Evolutionary conservation across 768 basidiomycete species (phyloP).

Genomic region (Rhodotorula babjevae): DNA sequence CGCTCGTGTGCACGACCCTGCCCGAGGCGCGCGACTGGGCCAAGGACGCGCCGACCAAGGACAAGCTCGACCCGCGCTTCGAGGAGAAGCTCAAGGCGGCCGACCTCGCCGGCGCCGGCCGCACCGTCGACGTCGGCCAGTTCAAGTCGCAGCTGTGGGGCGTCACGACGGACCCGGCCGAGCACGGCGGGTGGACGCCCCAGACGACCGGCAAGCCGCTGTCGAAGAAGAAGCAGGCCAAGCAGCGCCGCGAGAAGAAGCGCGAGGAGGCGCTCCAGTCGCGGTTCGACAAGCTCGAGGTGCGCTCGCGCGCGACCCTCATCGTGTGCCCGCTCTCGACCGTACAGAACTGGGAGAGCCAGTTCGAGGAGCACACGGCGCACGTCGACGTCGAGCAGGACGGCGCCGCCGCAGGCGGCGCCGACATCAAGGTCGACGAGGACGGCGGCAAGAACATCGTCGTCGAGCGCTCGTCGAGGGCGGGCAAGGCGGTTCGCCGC

Average conservation of each 20-base stretch:
- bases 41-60: constrained; percentile 51
- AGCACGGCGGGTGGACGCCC: background rate
- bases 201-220: constrained; percentile 52
- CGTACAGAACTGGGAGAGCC: constrained; percentile 97
- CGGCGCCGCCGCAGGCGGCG: too few species aligned
- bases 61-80: constrained; percentile 46
- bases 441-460: constrained; percentile 17
- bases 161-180: background rate
- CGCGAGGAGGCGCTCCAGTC: constrained; percentile 55
- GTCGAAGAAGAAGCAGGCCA: constrained; percentile 60
- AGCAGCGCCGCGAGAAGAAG: constrained; percentile 62
- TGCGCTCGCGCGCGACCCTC: constrained; percentile 81
- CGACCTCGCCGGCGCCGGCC: constrained; percentile 1
- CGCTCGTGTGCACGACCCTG: constrained; percentile 83
- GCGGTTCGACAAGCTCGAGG: constrained; percentile 70
- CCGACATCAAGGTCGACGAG: constrained; percentile 13
- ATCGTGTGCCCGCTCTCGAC: constrained; percentile 95
- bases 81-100: constrained; percentile 11
- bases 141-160: constrained; percentile 20
- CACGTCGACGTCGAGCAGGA: constrained; percentile 16
- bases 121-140: constrained; percentile 1
- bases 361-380: constrained; percentile 76
- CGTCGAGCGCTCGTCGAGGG: constrained; percentile 35
- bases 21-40: constrained; percentile 64
- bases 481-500: background rate